Conservation (phyloP, 2,329 filamentous ascomycete species). For the Penicillium rolfsii region DNA sequence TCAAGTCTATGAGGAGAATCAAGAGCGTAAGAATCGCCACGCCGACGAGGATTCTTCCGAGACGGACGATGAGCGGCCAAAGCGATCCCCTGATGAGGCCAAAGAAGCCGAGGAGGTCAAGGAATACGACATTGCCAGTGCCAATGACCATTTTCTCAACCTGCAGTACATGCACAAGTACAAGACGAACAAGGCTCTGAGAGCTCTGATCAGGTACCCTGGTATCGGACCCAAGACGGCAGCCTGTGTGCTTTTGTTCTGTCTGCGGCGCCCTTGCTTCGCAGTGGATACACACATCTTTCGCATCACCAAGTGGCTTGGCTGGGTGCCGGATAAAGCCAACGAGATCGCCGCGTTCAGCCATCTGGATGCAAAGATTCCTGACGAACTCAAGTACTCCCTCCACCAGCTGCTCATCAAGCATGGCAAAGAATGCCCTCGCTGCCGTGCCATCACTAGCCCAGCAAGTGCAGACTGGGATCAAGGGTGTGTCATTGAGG, state of each 20-base stretch:
- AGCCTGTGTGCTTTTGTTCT: conserved; percentile 67
- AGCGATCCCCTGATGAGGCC: conserved; percentile 26
- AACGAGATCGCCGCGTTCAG: conserved; percentile 57
- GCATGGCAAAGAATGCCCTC: conserved; percentile 64
- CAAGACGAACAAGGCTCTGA: conserved; percentile 60
- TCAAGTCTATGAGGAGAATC: conserved; percentile 71
- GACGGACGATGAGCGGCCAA: conserved; percentile 35
- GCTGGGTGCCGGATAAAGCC: conserved; percentile 60
- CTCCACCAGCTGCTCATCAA: conserved; percentile 65
- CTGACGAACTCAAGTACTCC: conserved; percentile 65
- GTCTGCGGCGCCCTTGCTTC: conserved; percentile 64
- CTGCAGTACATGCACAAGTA: conserved; percentile 64
- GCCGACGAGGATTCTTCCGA: conserved; percentile 47
- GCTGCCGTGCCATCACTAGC: conserved; percentile 64
- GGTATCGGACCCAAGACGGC: conserved; percentile 70
- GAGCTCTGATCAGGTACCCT: conserved; percentile 60
- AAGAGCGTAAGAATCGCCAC: conserved; percentile 57
- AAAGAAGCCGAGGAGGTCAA: conserved; percentile 54
- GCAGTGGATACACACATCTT: conserved; percentile 71
- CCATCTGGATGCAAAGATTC: conserved; percentile 64
- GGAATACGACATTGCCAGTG: conserved; percentile 60
- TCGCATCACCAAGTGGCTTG: conserved; percentile 63
- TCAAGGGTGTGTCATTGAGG: conserved; percentile 65
- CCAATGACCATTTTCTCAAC: conserved; percentile 64
- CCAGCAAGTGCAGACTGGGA: conserved; percentile 66